Percentiles rank a stretch among this genome's conserved stretches.
phyloP scores from a whole-genome alignment of 257 asterid genomes.

The Solanum rostratum region DNA sequence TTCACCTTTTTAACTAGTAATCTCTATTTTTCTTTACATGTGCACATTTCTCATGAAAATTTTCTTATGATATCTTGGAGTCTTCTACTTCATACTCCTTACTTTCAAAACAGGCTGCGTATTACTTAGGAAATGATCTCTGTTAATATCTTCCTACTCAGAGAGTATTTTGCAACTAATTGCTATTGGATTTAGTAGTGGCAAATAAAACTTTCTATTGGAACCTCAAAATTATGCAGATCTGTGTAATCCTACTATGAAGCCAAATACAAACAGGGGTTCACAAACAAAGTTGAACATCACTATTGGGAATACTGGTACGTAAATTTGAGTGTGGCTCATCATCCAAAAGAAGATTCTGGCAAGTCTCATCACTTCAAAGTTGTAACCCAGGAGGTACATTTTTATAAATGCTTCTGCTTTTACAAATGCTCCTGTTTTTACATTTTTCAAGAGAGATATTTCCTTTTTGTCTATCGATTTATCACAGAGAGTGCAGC shows the following conservation, averaged over 20 bases:
- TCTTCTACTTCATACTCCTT: not conserved
- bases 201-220: conserved; percentile 3
- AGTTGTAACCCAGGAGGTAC: conserved; percentile 82
- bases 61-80: not conserved
- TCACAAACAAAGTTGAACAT: conserved; percentile 83
- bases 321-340: conserved; percentile 67
- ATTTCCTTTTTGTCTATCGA: not conserved
- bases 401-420: not conserved
- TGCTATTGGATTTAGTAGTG: not conserved
- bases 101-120: not conserved
- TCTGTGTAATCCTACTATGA: conserved; percentile 80
- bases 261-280: conserved; percentile 90
- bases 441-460: not conserved
- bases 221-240: conserved; percentile 32
- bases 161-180: not conserved
- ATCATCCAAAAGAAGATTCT: conserved; percentile 53
- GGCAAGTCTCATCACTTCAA: conserved; percentile 64
- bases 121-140: not conserved
- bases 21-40: not conserved
- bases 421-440: not conserved
- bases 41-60: not conserved
- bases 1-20: not conserved
- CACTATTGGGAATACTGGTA: conserved; percentile 93
- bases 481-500: conserved; percentile 36
- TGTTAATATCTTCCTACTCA: not conserved